A percentile compares a stretch with the other conserved stretches of the same genome.
Conservation (phyloP, 352 stramenopile species). For the Pythium coloratum region DNA sequence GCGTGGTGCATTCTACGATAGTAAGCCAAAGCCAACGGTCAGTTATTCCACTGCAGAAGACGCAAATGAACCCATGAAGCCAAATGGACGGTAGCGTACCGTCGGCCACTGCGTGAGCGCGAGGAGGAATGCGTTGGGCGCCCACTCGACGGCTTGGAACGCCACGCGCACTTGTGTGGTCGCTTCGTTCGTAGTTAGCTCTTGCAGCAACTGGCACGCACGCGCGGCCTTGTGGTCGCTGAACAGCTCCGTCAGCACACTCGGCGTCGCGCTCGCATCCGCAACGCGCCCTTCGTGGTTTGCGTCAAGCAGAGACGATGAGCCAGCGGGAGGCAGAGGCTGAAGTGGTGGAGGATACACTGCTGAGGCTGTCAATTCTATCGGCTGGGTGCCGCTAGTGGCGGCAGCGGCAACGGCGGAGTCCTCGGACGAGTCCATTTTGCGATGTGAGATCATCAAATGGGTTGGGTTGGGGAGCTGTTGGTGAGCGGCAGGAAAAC, state of each 20-base stretch:
- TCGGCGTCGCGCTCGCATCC: background rate
- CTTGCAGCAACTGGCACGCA: slow-evolving; percentile 16
- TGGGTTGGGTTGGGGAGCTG: background rate
- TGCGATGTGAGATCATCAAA: background rate
- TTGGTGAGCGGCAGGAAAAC: background rate
- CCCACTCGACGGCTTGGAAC: slow-evolving; percentile 17
- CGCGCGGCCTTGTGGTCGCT: slow-evolving; percentile 8
- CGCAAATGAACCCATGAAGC: too few species aligned
- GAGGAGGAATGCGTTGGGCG: slow-evolving; percentile 20
- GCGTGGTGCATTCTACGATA: slow-evolving; percentile 10
- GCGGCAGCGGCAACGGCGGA: background rate
- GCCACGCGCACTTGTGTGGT: slow-evolving; percentile 2
- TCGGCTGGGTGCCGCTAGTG: too few species aligned
- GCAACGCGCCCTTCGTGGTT: background rate
- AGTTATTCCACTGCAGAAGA: background rate
- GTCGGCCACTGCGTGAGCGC: slow-evolving; percentile 21
- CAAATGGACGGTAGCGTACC: background rate
- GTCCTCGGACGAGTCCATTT: background rate
- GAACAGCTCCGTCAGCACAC: slow-evolving; percentile 20
- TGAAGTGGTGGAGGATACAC: background rate
- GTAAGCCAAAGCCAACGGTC: background rate
- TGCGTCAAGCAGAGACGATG: background rate
- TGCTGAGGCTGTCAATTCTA: background rate
- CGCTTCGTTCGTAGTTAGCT: background rate
- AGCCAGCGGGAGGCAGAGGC: background rate